These are phyloP conservation scores for Aschersonia sp. DNA, from an alignment of 2,329 filamentous ascomycete species.

Conservation along the genomic window DNA sequence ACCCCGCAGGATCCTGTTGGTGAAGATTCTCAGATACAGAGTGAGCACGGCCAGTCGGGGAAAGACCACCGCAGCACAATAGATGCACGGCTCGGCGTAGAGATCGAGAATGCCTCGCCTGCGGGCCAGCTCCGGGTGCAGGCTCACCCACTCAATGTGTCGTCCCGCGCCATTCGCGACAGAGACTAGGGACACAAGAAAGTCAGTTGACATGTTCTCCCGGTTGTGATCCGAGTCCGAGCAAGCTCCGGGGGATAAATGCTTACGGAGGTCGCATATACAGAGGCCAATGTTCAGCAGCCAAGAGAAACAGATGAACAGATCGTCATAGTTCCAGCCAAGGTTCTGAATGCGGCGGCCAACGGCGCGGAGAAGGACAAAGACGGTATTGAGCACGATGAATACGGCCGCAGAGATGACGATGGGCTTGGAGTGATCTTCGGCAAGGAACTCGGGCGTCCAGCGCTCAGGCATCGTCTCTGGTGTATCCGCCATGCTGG, in stretches of 20 bases:
- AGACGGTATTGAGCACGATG: neutral
- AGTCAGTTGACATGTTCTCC: neutral
- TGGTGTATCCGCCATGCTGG: neutral
- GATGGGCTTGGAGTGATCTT: neutral
- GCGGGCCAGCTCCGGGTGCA: neutral
- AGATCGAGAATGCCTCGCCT: neutral
- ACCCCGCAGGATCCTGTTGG: neutral
- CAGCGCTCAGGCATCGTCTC: neutral
- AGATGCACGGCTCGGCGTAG: neutral
- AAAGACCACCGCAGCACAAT: neutral
- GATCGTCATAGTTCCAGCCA: neutral
- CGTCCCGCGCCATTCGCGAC: neutral
- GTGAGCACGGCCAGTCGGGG: neutral
- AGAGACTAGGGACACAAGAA: neutral
- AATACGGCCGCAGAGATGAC: neutral
- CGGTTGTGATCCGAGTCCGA: neutral
- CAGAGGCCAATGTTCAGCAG: neutral
- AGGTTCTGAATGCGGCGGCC: neutral
- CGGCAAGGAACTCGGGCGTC: neutral
- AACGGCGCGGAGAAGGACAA: neutral
- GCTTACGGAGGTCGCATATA: neutral
- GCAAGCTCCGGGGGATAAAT: neutral
- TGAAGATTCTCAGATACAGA: neutral
- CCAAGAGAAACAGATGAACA: neutral
- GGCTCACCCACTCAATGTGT: neutral